A percentile compares a stretch with the other conserved stretches of the same genome.
These are phyloP conservation scores for Colletotrichum endophyticum DNA, from an alignment of 2,329 filamentous ascomycete species.

Conservation along the genomic window DNA sequence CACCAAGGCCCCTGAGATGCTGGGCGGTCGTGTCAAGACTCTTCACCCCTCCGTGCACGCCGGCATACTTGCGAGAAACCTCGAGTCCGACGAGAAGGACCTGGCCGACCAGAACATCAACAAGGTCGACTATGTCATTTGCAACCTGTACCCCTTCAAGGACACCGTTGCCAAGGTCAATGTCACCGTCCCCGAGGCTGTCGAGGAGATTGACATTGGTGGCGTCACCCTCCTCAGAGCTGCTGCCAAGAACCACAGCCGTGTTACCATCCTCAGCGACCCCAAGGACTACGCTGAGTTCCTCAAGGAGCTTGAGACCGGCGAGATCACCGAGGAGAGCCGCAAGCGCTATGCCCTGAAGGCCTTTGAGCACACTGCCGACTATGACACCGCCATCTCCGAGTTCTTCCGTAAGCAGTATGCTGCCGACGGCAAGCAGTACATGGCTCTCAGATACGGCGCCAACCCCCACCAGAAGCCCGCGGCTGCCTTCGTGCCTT, in stretches of 20 bases:
- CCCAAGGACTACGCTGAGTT: constrained; percentile 94
- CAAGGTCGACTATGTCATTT: constrained; percentile 95
- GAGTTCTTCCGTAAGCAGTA: constrained; percentile 99
- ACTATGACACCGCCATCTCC: constrained; percentile 94
- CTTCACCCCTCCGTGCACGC: constrained; percentile 92
- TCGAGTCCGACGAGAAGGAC: constrained; percentile 96
- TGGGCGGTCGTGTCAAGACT: constrained; percentile 85
- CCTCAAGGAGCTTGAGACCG: constrained; percentile 85
- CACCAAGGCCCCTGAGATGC: constrained; percentile 96
- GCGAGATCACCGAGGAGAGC: constrained; percentile 84
- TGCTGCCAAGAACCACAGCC: constrained; percentile 95
- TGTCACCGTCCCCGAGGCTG: constrained; percentile 93
- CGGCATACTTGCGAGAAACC: constrained; percentile 90
- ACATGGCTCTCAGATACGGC: constrained; percentile 88
- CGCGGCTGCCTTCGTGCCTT: constrained; percentile 79
- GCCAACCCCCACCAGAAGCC: constrained; percentile 99
- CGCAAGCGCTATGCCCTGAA: constrained; percentile 92
- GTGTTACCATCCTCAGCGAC: constrained; percentile 95
- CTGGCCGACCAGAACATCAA: constrained; percentile 92
- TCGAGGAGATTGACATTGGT: constrained; percentile 98
- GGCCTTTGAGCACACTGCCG: constrained; percentile 97
- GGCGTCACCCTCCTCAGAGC: constrained; percentile 96
- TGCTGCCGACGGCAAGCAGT: constrained; percentile 81
- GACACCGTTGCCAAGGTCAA: constrained; percentile 97
- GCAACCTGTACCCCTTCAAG: constrained; percentile 99